Percentiles rank a stretch among this genome's conserved stretches.
Evolutionary conservation across 129 eudicot species (phyloP).

Genomic region (Daucus carota): DH1_v3.0 NC_030384.2:43132501-43133000

Average conservation of each 20-base stretch:
- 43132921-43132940: not conserved
- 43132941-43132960: too few species aligned
- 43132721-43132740: constrained; percentile 1
- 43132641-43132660: not conserved
- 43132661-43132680: not conserved
- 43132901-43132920: not conserved
- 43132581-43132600: not conserved
- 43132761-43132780: not conserved
- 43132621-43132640: not conserved
- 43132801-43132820: not conserved
- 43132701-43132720: not conserved
- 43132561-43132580: not conserved
- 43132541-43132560: not conserved
- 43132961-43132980: not conserved
- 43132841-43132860: not conserved
- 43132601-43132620: not conserved
- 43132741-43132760: not conserved
- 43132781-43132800: not conserved
- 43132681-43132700: constrained; percentile 3
- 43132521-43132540: too few species aligned
- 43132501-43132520: too few species aligned
- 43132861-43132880: constrained; percentile 1
- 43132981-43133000: too few species aligned
- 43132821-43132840: not conserved
- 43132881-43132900: constrained; percentile 3